These are phyloP conservation scores for Thalassiosira livingstoniorum DNA, from an alignment of 352 stramenopile species.

Conservation along the genomic window DNA sequence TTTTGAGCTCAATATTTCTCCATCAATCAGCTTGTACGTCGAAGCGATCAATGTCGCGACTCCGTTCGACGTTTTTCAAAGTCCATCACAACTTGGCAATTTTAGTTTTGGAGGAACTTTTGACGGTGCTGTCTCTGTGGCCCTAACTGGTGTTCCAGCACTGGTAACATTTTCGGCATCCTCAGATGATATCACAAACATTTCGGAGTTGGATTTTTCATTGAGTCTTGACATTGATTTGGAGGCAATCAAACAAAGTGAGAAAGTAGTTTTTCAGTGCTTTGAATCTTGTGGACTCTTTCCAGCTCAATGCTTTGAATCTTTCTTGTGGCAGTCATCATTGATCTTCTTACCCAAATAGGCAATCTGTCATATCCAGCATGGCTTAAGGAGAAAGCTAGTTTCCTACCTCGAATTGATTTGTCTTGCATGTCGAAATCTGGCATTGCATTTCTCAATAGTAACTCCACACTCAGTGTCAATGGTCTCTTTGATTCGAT, in stretches of 20 bases:
- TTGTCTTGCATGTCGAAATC: conserved; percentile 37
- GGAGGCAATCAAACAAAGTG: neutral
- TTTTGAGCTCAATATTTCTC: conserved; percentile 14
- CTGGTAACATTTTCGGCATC: conserved; percentile 11
- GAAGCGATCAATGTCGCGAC: conserved; percentile 29
- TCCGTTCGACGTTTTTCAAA: conserved; percentile 37
- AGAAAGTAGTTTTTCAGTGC: neutral
- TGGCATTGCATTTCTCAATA: conserved; percentile 22
- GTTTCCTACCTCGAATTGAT: conserved; percentile 39
- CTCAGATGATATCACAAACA: conserved; percentile 21
- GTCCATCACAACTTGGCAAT: conserved; percentile 6
- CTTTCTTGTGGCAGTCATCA: no score
- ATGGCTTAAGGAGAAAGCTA: conserved; percentile 7
- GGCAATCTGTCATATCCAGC: conserved; percentile 24
- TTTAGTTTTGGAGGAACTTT: conserved; percentile 35
- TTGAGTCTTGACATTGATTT: conserved; percentile 6
- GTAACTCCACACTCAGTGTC: conserved; percentile 12
- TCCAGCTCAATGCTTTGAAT: no score
- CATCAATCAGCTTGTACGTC: conserved; percentile 19
- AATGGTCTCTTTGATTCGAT: conserved; percentile 46
- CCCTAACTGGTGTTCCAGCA: conserved; percentile 35
- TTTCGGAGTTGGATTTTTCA: neutral
- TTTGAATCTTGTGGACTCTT: no score
- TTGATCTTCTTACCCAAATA: conserved; percentile 34
- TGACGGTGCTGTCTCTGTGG: conserved; percentile 23